A percentile compares a stretch with the other conserved stretches of the same genome.
phyloP scores from a whole-genome alignment of 2,329 filamentous ascomycete genomes.

The Paecilomyces dactylethromorphus region DNA sequence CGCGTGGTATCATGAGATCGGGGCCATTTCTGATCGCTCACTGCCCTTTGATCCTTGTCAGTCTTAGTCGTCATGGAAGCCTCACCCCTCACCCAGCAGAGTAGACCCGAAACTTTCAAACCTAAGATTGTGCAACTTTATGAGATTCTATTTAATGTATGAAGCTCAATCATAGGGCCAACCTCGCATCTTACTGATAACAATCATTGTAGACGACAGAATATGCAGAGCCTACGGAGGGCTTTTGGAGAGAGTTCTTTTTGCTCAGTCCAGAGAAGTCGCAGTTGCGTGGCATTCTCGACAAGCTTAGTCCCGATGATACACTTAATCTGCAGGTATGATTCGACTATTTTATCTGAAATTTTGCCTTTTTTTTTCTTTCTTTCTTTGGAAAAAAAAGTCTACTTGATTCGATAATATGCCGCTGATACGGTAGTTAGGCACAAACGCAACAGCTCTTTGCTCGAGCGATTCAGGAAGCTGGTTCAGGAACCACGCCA shows the following conservation, averaged over 20 bases:
- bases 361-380: not conserved
- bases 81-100: constrained; percentile 89
- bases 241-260: constrained; percentile 96
- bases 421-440: constrained; percentile 26
- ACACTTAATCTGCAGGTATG: constrained; percentile 66
- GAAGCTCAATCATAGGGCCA: constrained; percentile 6
- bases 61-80: constrained; percentile 59
- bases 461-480: constrained; percentile 59
- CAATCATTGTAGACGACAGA: constrained; percentile 52
- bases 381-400: too few species aligned
- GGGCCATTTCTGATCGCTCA: constrained; percentile 13
- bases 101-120: constrained; percentile 81
- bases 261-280: constrained; percentile 72
- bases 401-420: not conserved
- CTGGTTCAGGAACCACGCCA: constrained; percentile 55
- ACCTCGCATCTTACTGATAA: constrained; percentile 9
- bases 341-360: constrained; percentile 1
- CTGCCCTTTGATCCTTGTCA: constrained; percentile 2
- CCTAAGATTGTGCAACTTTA: constrained; percentile 92
- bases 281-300: constrained; percentile 62
- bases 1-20: constrained; percentile 11
- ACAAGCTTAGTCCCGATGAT: constrained; percentile 64
- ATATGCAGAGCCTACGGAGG: constrained; percentile 67
- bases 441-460: constrained; percentile 73
- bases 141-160: constrained; percentile 65